A percentile compares a stretch with the other conserved stretches of the same genome.
phyloP scores from a whole-genome alignment of 805 yeast species.

The Lipomyces spencermartinsiae region DNA sequence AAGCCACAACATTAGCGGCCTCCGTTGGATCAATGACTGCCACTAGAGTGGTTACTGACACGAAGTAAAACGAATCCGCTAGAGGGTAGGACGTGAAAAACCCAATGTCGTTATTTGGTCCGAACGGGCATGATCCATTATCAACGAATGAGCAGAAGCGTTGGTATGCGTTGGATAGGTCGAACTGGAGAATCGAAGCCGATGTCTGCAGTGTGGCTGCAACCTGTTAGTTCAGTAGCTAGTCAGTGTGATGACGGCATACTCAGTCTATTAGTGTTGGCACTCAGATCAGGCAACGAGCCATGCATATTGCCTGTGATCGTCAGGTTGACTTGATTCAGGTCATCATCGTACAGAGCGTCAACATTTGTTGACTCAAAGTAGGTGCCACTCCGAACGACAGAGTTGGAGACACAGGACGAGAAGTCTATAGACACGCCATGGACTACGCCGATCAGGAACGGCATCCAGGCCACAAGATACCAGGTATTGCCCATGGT shows the following conservation, averaged over 20 bases:
- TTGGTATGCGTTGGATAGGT: constrained; percentile 33
- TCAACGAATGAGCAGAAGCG: constrained; percentile 42
- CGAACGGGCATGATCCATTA: constrained; percentile 42
- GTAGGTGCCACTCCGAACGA: constrained; percentile 30
- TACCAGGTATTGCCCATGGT: neutral
- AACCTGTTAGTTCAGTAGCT: neutral
- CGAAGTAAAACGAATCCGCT: constrained; percentile 25
- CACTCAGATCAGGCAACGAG: constrained; percentile 30
- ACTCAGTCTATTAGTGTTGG: constrained; percentile 35
- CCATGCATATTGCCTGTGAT: constrained; percentile 33
- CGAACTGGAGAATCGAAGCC: constrained; percentile 39
- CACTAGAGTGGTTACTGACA: constrained; percentile 40
- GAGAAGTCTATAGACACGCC: constrained; percentile 24
- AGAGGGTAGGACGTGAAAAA: constrained; percentile 19
- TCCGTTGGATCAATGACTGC: constrained; percentile 42
- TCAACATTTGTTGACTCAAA: constrained; percentile 30
- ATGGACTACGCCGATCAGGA: neutral
- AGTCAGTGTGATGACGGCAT: neutral
- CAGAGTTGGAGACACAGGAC: constrained; percentile 21
- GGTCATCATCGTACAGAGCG: constrained; percentile 26
- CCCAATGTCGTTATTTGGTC: constrained; percentile 32
- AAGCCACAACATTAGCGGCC: constrained; percentile 51
- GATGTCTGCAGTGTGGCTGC: constrained; percentile 42
- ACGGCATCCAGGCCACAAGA: neutral
- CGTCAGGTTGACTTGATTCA: constrained; percentile 17